Conservation (phyloP, 352 stramenopile species). For the Globisporangium rhizosaccharum region DNA sequence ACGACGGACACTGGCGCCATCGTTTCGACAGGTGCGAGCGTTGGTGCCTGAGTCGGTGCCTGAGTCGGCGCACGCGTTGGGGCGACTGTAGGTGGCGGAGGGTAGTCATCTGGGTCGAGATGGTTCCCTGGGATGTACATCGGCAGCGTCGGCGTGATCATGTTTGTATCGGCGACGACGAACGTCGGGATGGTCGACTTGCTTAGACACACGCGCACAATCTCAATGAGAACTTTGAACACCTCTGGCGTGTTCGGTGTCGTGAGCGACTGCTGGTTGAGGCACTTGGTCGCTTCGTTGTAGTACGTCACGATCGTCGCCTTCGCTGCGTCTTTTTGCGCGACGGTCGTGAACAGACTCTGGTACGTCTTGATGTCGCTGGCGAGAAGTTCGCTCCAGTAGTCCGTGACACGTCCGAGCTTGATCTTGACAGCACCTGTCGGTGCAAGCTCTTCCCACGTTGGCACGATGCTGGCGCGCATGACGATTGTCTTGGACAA, state of each 20-base stretch:
- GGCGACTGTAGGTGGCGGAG: background rate
- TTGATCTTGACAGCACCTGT: slow-evolving; percentile 1
- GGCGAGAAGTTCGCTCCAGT: background rate
- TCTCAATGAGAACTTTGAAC: slow-evolving; percentile 1
- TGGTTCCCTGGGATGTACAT: slow-evolving; percentile 5
- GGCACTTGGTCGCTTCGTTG: slow-evolving; percentile 1
- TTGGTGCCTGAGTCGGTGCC: background rate
- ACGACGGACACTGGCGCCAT: background rate
- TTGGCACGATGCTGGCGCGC: slow-evolving; percentile 1
- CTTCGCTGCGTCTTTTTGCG: background rate
- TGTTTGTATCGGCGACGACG: slow-evolving; percentile 2
- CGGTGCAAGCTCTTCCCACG: slow-evolving; percentile 1
- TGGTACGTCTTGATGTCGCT: slow-evolving; percentile 4
- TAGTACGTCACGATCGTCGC: slow-evolving; percentile 4
- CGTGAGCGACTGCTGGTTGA: background rate
- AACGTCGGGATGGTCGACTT: slow-evolving; percentile 1
- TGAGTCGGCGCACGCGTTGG: background rate
- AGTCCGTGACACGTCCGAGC: background rate
- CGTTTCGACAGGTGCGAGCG: background rate
- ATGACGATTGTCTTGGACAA: slow-evolving; percentile 7
- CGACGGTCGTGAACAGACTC: background rate
- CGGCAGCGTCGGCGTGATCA: background rate
- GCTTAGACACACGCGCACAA: background rate
- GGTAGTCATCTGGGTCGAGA: slow-evolving; percentile 4
- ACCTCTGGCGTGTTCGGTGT: background rate